These are phyloP conservation scores for Daldinia vernicosa DNA, from an alignment of 495 filamentous ascomycete species.

Conservation along the genomic window DNA sequence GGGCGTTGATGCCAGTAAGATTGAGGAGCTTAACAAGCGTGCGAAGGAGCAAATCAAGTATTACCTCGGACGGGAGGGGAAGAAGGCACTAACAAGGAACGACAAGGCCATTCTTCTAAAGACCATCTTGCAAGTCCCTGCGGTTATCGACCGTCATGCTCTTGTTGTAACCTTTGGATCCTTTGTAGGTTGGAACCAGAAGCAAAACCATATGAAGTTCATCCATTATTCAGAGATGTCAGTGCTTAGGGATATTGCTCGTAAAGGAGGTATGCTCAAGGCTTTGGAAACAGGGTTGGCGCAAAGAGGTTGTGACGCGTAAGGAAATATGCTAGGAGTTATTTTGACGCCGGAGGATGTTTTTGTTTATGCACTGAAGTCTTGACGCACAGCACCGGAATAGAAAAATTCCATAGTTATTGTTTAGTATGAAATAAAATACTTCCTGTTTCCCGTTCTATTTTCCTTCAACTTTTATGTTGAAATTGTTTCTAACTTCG, in stretches of 20 bases:
- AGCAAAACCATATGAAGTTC: not conserved
- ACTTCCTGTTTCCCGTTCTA: not conserved
- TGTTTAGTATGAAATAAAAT: not conserved
- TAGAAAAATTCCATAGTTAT: not conserved
- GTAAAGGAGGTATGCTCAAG: not conserved
- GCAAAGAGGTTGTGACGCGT: not conserved
- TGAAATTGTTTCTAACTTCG: no score
- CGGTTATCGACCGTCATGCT: slow-evolving; percentile 2
- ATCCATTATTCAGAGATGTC: not conserved
- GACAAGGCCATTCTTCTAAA: slow-evolving; percentile 10
- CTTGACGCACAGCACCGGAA: no score
- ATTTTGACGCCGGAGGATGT: not conserved
- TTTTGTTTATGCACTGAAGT: not conserved
- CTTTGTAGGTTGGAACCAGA: slow-evolving; percentile 5
- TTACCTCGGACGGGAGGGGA: slow-evolving; percentile 3
- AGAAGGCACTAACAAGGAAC: not conserved
- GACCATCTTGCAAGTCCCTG: slow-evolving; percentile 20
- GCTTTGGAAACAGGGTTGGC: not conserved
- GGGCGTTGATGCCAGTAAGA: not conserved
- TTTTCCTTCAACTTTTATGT: not conserved
- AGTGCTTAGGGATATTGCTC: not conserved
- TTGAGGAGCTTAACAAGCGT: slow-evolving; percentile 11
- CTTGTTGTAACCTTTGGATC: slow-evolving; percentile 12
- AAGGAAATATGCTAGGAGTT: not conserved
- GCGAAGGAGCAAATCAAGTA: slow-evolving; percentile 14